A percentile compares a stretch with the other conserved stretches of the same genome.
phyloP scores from a whole-genome alignment of 306 rosid species.

The Dryas octopetala region DNA sequence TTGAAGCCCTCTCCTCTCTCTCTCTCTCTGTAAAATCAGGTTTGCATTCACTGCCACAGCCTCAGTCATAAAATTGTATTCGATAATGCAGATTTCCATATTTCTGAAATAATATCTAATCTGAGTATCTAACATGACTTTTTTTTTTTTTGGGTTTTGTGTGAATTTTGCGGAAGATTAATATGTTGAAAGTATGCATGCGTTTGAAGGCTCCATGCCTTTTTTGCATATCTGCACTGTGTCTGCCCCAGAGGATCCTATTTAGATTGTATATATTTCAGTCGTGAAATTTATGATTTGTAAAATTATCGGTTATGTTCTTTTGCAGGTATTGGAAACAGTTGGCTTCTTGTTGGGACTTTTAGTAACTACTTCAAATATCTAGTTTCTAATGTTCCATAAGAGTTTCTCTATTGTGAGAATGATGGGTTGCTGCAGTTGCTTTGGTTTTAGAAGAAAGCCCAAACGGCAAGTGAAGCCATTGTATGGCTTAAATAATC shows the following conservation, averaged over 20 bases:
- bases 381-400: conserved; percentile 51
- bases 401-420: conserved; percentile 48
- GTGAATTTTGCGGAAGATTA: conserved; percentile 24
- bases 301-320: neutral
- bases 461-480: conserved; percentile 34
- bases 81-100: neutral
- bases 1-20: conserved; percentile 49
- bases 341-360: conserved; percentile 38
- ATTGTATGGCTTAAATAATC: conserved; percentile 34
- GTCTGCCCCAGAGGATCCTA: no score
- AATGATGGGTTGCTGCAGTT: conserved; percentile 79
- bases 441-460: conserved; percentile 73
- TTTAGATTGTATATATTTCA: neutral
- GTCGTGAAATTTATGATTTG: conserved; percentile 14
- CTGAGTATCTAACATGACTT: no score
- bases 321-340: conserved; percentile 39
- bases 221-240: no score
- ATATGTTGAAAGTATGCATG: conserved; percentile 16
- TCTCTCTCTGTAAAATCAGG: conserved; percentile 44
- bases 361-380: conserved; percentile 29
- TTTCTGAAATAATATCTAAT: conserved; percentile 1
- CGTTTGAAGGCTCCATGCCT: neutral
- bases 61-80: neutral
- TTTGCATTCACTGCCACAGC: conserved; percentile 28
- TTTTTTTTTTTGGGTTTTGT: neutral